Conservation (phyloP, 257 asterid species). For the Scutellaria galericulata region DNA sequence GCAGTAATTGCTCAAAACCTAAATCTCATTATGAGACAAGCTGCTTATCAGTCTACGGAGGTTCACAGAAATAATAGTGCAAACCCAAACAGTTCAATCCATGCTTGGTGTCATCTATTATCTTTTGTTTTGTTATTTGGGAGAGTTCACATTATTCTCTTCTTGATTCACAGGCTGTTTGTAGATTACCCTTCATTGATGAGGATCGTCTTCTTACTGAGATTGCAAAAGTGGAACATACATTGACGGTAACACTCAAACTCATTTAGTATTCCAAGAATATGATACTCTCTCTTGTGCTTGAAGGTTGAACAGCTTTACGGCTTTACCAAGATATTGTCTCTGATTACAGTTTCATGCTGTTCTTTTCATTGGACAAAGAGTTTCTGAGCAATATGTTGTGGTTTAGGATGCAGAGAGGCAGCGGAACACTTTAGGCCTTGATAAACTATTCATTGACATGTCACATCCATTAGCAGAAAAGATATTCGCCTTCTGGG, state of each 20-base stretch:
- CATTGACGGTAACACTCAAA: conserved; percentile 53
- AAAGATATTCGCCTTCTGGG: conserved; percentile 44
- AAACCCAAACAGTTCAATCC: background rate
- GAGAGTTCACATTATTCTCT: conserved; percentile 22
- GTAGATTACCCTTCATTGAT: conserved; percentile 67
- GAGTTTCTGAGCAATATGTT: conserved; percentile 33
- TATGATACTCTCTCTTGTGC: background rate
- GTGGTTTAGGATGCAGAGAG: conserved; percentile 62
- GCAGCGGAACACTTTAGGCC: conserved; percentile 55
- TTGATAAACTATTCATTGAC: conserved; percentile 56
- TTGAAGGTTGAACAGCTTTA: background rate
- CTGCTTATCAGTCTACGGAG: background rate
- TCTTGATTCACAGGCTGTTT: conserved; percentile 55
- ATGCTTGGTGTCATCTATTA: background rate
- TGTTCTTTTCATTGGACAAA: background rate
- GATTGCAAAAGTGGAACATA: conserved; percentile 59
- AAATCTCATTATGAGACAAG: background rate
- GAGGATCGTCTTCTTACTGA: conserved; percentile 64
- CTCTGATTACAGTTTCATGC: conserved; percentile 3
- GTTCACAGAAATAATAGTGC: background rate
- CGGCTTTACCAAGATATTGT: background rate
- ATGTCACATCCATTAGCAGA: conserved; percentile 55
- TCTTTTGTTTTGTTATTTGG: background rate
- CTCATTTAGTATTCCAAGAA: conserved; percentile 21
- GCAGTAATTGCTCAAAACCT: conserved; percentile 1